Conservation (phyloP, 2,329 filamentous ascomycete species). For the Trichoderma atroviride region DNA sequence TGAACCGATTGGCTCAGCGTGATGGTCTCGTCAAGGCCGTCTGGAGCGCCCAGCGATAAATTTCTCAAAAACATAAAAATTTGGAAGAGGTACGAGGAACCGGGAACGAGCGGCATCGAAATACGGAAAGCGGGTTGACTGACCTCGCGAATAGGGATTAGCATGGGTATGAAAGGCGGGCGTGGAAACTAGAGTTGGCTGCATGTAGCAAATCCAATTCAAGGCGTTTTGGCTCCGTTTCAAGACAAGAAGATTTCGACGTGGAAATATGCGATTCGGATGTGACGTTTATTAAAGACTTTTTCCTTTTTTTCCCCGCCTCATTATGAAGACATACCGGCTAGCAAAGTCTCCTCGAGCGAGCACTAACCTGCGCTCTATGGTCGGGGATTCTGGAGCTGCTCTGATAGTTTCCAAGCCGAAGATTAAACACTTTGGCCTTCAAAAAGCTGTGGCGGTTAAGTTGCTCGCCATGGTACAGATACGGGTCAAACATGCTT, state of each 20-base stretch:
- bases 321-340: conserved; percentile 42
- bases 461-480: conserved; percentile 62
- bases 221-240: conserved; percentile 51
- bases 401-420: conserved; percentile 61
- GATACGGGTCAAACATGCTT: conserved; percentile 65
- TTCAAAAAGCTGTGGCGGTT: conserved; percentile 63
- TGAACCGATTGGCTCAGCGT: conserved; percentile 94
- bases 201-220: conserved; percentile 50
- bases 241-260: conserved; percentile 40
- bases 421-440: conserved; percentile 60
- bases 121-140: not conserved
- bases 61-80: conserved; percentile 22
- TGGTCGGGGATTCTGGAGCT: conserved; percentile 59
- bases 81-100: conserved; percentile 30
- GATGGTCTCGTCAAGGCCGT: conserved; percentile 97
- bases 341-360: conserved; percentile 60
- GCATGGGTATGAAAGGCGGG: conserved; percentile 45
- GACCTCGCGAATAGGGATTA: conserved; percentile 35
- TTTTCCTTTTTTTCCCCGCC: conserved; percentile 27
- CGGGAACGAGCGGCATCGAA: not conserved
- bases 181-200: conserved; percentile 48
- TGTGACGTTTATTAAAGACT: conserved; percentile 35
- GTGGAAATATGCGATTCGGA: conserved; percentile 36
- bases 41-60: conserved; percentile 77
- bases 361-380: conserved; percentile 38